Evolutionary conservation across 805 yeast species (phyloP), one percentile per base, ranked within the genome.

Genomic region (Suhomyces xylopsoci): DNA sequence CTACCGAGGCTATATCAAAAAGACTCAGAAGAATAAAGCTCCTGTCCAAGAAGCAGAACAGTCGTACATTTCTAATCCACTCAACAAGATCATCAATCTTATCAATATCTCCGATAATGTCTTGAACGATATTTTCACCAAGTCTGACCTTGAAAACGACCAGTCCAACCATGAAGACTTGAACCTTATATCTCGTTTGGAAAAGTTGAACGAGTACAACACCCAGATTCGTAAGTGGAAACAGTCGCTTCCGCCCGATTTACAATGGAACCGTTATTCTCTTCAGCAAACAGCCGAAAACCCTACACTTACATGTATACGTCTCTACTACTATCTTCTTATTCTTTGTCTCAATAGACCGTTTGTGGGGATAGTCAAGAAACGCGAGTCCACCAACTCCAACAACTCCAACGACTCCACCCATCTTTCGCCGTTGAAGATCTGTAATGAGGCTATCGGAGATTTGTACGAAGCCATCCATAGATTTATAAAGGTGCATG

Each of bases 291-390:
- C 74, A 15, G 80, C 82, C 10, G 76, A 76, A 44, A 82, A 82
- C 57, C 86, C 87, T 0, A 81, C 83, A 0, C 68, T 75, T 19
- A 73, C 82, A 43, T 73, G 80, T 47, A 78, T 82, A 45, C 70
- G 82, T 60, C 82, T 80, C 58, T 81, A 81, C 58, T 84, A 83
- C 62, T 84, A 83, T 60, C 77, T 84, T 45, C 77, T 82, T 1
- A 64, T 80, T 15, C 67, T 84, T n/a, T 82, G 87, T 52, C 73
- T 83, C 49, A 83, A 83, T 59, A 70, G 84, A 42, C 87, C 87
- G 2, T 83, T 83, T 58, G 76, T 82, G 41, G 83, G 81, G 3
- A 59, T 74, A 36, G 36, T 50, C 28, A 56, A 57, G 22, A 59
- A 55, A 25, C 26, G 49, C 2, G 42, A 46, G 19, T 10, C 45